phyloP scores from a whole-genome alignment of 2,329 filamentous ascomycete genomes.

The Phyllosticta paracitricarpa region DNA sequence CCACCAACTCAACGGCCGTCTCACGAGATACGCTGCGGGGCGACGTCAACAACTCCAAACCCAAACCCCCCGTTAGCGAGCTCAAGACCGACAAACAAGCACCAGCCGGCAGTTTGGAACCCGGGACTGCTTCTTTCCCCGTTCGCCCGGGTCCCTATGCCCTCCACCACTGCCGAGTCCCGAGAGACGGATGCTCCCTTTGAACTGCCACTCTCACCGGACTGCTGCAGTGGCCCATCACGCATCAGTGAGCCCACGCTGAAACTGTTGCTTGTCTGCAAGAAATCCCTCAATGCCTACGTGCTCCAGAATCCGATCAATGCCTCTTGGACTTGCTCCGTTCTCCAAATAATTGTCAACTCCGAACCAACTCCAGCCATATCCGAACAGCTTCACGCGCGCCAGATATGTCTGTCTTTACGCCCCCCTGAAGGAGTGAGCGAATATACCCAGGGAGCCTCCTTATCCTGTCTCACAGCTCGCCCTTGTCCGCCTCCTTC shows the following conservation, averaged over 20 bases:
- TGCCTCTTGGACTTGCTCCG: background rate
- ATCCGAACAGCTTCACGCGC: background rate
- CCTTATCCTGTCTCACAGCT: background rate
- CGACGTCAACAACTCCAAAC: background rate
- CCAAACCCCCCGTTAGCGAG: background rate
- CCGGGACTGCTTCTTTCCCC: background rate
- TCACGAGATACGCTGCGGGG: background rate
- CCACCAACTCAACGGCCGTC: background rate
- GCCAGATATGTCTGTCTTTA: background rate
- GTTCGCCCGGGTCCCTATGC: background rate
- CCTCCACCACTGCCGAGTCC: background rate
- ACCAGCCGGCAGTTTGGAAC: background rate
- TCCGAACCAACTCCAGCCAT: constrained; percentile 9
- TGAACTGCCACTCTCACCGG: background rate
- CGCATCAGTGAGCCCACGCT: background rate
- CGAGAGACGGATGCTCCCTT: background rate
- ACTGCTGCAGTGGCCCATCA: background rate
- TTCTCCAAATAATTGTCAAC: background rate
- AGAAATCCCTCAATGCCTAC: background rate
- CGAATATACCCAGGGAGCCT: background rate
- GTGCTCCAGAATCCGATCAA: background rate
- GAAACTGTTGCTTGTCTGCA: background rate
- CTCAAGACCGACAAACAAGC: background rate
- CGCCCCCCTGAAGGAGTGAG: background rate
- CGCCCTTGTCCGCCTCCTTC: constrained; percentile 1